Conservation (phyloP, 202 grass and related monocot species). For the Panicum hallii region DNA sequence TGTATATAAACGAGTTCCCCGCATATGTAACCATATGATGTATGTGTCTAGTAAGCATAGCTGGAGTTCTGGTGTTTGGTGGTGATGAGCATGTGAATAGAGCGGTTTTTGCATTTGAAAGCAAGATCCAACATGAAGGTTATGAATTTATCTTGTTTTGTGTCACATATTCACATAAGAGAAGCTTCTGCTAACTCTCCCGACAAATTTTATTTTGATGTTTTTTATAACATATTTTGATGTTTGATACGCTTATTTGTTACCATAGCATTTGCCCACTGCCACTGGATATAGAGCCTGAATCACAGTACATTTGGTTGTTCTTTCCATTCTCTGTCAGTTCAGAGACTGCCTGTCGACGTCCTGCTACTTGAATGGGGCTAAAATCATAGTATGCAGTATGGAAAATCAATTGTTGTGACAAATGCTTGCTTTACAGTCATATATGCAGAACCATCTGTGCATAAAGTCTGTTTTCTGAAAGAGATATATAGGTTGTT, state of each 20-base stretch:
- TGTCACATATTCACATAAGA: neutral
- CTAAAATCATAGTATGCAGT: neutral
- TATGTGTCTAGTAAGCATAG: slow-evolving; percentile 24
- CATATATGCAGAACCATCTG: neutral
- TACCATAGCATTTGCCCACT: neutral
- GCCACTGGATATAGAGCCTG: neutral
- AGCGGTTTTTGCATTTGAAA: slow-evolving; percentile 8
- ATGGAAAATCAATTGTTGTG: neutral
- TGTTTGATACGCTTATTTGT: neutral
- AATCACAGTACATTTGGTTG: neutral
- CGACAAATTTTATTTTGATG: neutral
- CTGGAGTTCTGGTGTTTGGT: slow-evolving; percentile 6
- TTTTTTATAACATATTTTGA: neutral
- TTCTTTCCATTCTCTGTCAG: neutral
- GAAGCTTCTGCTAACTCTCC: neutral
- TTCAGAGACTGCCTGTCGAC: neutral
- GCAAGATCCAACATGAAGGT: neutral
- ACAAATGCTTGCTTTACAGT: neutral
- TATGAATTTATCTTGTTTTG: neutral
- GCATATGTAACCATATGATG: slow-evolving; percentile 26
- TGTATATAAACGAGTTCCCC: slow-evolving; percentile 26
- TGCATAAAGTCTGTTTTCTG: neutral
- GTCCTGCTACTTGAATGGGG: neutral
- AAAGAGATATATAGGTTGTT: neutral
- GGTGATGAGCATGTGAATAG: slow-evolving; percentile 27